Evolutionary conservation across 345 rosid species (phyloP).

Genomic region (Psidium guajava): DNA sequence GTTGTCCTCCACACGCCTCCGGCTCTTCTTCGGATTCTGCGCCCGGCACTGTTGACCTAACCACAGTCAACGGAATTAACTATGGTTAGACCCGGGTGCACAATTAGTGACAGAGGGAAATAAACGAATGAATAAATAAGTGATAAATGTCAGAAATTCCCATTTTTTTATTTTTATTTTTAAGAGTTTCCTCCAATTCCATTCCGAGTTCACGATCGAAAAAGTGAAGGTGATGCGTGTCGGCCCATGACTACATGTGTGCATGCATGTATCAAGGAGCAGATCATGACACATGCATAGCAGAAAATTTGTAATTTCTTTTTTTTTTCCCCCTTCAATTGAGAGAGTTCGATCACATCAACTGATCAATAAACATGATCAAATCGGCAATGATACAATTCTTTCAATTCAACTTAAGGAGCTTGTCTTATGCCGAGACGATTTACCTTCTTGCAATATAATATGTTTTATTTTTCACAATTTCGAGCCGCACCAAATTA

Average conservation of each 20-base stretch:
- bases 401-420: neutral
- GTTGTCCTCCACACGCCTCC: neutral
- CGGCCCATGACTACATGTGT: too few species aligned
- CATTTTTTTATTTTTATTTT: too few species aligned
- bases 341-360: too few species aligned
- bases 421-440: neutral
- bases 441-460: neutral
- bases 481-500: neutral
- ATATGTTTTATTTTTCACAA: neutral
- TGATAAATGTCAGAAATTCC: neutral
- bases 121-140: neutral
- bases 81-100: neutral
- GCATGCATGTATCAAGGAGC: neutral
- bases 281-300: neutral
- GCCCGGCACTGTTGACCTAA: neutral
- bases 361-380: too few species aligned
- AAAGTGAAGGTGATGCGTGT: neutral
- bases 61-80: neutral
- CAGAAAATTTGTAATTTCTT: neutral
- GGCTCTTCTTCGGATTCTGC: neutral
- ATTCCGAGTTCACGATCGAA: neutral
- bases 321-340: too few species aligned
- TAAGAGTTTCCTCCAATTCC: neutral
- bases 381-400: accelerated
- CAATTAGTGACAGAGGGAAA: neutral